Evolutionary conservation across 148 eudicot genomes (phyloP), one percentile per base, ranked within the genome.

Genomic region (Suaeda aralocaspica): DNA sequence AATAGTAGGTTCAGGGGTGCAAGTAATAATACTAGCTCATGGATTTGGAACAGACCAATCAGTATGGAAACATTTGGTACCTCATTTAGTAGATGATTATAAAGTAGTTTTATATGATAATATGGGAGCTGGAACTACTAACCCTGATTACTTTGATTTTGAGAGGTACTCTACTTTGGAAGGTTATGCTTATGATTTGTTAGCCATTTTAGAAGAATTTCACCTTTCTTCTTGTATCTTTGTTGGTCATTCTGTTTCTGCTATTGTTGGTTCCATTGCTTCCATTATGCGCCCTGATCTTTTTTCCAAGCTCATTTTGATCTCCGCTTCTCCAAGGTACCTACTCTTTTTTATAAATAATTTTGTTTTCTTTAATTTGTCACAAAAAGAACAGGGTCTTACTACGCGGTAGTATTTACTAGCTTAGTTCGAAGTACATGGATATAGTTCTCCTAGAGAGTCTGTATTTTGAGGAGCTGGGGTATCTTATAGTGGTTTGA

Each of bases 41-140:
- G 96, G 98, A 12, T 93, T 93, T 61, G 98, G 95, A 2, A 83
- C 95, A 1, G 98, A 93, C 76, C 96, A 93, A 63, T 93, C 92
- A 14, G 88, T 88, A 13, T 93, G 96, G 98, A 90, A 83, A 68
- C 91, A 90, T 70, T 70, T 91, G 2, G 84, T 93, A 0, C 96
- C 96, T 0, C 92, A 93, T 53, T 80, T 88, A 6, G 78, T 87
- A 0, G 91, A 88, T 21, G 78, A 84, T 1, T 81, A 90, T 77
- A 78, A 79, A 15, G 92, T 93, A 14, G 69, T 93, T 5, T 51
- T 93, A 25, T 93, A 75, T 67, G 98, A 93, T 41, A 90, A 88
- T 58, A 93, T 93, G 92, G 96, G 98, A 9, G 92, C 96, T 8
- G 98, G 98, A 2, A 84, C 98, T 19, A 93, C 96, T 12, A 91